Conservation (phyloP, 352 stramenopile genomes). For the Pythium grandisporangium region DNA sequence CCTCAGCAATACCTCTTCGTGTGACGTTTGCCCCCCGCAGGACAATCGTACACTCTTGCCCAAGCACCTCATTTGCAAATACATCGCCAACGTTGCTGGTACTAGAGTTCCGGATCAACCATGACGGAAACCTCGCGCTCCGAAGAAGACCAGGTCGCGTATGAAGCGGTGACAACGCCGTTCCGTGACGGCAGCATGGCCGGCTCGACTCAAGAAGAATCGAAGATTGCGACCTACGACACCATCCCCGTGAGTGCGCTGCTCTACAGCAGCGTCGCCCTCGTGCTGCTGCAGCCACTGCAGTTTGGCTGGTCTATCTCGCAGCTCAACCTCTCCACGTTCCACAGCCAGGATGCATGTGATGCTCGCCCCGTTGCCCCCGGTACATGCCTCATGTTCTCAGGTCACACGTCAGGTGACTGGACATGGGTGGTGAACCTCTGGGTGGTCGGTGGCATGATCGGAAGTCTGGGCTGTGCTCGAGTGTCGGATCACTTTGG, state of each 20-base stretch:
- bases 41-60: not conserved
- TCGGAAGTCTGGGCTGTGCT: slow-evolving; percentile 28
- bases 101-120: not conserved
- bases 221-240: not conserved
- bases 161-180: not conserved
- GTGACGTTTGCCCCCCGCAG: too few relatives aligned
- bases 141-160: not conserved
- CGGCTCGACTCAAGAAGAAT: not conserved
- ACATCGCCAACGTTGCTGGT: not conserved
- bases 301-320: slow-evolving; percentile 50
- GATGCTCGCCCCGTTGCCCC: slow-evolving; percentile 16
- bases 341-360: slow-evolving; percentile 40
- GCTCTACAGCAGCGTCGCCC: slow-evolving; percentile 35
- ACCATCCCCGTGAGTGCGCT: slow-evolving; percentile 5
- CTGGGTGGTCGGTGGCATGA: slow-evolving; percentile 48
- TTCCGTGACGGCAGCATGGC: not conserved
- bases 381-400: slow-evolving; percentile 22
- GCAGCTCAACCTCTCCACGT: slow-evolving; percentile 59
- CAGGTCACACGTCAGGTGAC: slow-evolving; percentile 28
- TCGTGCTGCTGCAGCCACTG: slow-evolving; percentile 37
- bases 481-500: slow-evolving; percentile 27
- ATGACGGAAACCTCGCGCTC: not conserved
- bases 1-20: too few relatives aligned
- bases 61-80: not conserved
- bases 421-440: slow-evolving; percentile 46